These are phyloP conservation scores for Chlorociboria aeruginascens DNA, from an alignment of 495 filamentous ascomycete genomes.

Conservation along the genomic window DNA sequence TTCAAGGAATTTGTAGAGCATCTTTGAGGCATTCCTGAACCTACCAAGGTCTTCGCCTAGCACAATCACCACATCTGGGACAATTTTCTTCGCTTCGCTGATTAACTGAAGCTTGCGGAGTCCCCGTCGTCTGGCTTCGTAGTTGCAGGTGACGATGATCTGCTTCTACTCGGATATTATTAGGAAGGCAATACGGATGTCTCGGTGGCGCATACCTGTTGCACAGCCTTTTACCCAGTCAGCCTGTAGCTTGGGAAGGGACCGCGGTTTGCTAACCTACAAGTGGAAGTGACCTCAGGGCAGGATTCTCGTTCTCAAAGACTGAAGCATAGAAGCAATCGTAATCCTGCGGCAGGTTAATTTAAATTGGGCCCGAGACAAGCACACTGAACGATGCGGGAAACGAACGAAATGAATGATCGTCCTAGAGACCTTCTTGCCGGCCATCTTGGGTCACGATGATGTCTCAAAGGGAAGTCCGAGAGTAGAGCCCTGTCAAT, in stretches of 20 bases:
- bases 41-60: conserved; percentile 78
- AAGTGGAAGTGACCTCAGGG: conserved; percentile 58
- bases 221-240: conserved; percentile 37
- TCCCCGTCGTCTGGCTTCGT: conserved; percentile 66
- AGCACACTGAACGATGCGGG: not conserved
- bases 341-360: conserved; percentile 49
- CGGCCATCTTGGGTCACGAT: not conserved
- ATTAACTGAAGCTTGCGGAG: conserved; percentile 77
- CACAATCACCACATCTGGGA: conserved; percentile 75
- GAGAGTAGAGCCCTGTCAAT: too few relatives aligned
- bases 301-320: conserved; percentile 68
- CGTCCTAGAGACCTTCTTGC: conserved; percentile 45
- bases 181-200: not conserved
- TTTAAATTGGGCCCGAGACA: not conserved
- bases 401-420: conserved; percentile 69
- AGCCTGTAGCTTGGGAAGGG: conserved; percentile 3
- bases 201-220: conserved; percentile 32
- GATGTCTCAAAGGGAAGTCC: not conserved
- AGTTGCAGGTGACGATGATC: conserved; percentile 92
- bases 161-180: conserved; percentile 43
- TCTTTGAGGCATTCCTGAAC: conserved; percentile 78
- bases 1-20: conserved; percentile 57
- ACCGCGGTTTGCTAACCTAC: conserved; percentile 13
- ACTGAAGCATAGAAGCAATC: conserved; percentile 93
- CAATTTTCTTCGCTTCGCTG: conserved; percentile 64